Evolutionary conservation across 2,329 filamentous ascomycete species (phyloP).

Genomic region (Fusarium sp.): DNA sequence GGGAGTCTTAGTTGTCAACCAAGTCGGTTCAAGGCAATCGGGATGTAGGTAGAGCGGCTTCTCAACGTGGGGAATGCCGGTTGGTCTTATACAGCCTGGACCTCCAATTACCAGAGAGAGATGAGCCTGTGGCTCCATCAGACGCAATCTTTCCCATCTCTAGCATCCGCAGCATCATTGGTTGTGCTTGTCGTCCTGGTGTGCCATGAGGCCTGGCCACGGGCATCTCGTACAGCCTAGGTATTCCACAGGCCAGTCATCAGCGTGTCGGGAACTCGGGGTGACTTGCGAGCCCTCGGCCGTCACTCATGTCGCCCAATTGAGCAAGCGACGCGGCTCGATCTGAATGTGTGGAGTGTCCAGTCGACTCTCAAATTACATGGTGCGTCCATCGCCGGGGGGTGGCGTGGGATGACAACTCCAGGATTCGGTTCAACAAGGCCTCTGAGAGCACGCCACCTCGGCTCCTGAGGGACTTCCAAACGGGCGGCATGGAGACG

Average conservation of each 20-base stretch:
- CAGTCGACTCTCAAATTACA: conserved; percentile 26
- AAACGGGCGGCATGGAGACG: conserved; percentile 26
- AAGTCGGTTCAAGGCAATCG: background rate
- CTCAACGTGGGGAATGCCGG: conserved; percentile 28
- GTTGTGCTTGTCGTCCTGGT: conserved; percentile 21
- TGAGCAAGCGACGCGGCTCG: conserved; percentile 35
- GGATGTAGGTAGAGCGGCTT: background rate
- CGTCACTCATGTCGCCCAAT: conserved; percentile 23
- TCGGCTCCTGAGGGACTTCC: conserved; percentile 40
- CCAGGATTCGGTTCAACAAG: conserved; percentile 40
- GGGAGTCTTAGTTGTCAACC: background rate
- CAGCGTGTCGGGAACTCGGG: conserved; percentile 16
- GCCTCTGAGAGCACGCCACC: conserved; percentile 40
- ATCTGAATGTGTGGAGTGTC: conserved; percentile 33
- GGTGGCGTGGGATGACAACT: conserved; percentile 34
- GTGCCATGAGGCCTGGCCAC: conserved; percentile 24
- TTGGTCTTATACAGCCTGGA: conserved; percentile 37
- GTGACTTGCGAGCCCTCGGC: conserved; percentile 28
- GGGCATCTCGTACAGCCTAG: conserved; percentile 31
- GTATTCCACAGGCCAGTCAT: conserved; percentile 20
- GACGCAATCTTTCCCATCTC: conserved; percentile 19
- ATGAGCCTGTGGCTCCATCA: conserved; percentile 28
- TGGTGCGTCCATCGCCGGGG: conserved; percentile 27
- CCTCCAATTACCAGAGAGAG: conserved; percentile 6
- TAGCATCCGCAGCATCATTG: conserved; percentile 23